These are phyloP conservation scores for Marasmius sp. DNA, from an alignment of 1,284 basidiomycete genomes.

Conservation along the genomic window DNA sequence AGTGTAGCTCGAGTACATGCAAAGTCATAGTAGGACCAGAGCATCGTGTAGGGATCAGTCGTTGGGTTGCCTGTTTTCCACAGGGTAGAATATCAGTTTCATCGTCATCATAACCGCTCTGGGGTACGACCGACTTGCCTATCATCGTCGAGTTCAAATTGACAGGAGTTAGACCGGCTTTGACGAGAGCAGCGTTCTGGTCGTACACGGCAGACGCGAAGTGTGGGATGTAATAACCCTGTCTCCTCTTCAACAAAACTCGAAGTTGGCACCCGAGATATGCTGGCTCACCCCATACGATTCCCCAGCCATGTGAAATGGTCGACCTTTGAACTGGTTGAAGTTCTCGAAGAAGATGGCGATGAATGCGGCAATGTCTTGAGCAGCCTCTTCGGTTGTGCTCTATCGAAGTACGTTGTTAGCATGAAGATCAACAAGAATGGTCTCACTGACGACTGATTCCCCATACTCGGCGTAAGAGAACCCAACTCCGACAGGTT, in stretches of 20 bases:
- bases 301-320: constrained; percentile 74
- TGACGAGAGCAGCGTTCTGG: constrained; percentile 49
- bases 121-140: constrained; percentile 33
- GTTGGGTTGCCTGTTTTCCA: constrained; percentile 50
- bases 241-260: neutral
- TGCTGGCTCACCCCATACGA: constrained; percentile 53
- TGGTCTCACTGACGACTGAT: constrained; percentile 42
- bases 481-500: constrained; percentile 68
- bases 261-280: neutral
- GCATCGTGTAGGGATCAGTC: constrained; percentile 42
- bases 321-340: constrained; percentile 47
- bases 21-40: constrained; percentile 45
- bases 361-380: constrained; percentile 56
- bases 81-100: neutral
- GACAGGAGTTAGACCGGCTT: constrained; percentile 52
- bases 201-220: constrained; percentile 65
- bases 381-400: constrained; percentile 52
- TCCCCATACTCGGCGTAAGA: constrained; percentile 74
- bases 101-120: neutral
- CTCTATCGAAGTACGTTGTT: constrained; percentile 18
- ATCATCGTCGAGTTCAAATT: constrained; percentile 36
- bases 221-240: constrained; percentile 67
- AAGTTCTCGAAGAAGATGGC: constrained; percentile 62
- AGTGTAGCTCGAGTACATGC: constrained; percentile 37
- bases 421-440: neutral